Evolutionary conservation across 148 eudicot genomes (phyloP).

Genomic region (Bassia scoparia): DNA sequence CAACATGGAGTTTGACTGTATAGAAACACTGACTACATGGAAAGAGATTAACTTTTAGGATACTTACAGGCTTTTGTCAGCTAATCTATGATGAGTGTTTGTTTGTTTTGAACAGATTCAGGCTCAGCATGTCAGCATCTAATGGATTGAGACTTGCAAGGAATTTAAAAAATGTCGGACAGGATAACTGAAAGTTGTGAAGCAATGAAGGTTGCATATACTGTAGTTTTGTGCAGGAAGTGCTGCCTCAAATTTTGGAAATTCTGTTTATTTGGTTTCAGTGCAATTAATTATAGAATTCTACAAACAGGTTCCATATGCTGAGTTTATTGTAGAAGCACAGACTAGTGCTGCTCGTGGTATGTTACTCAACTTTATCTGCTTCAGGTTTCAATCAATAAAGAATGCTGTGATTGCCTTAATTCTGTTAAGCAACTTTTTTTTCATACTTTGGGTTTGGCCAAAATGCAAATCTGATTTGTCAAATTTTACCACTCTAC

Average conservation of each 20-base stretch:
- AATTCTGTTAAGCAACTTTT: neutral
- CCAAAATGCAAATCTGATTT: neutral
- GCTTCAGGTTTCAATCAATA: constrained; percentile 6
- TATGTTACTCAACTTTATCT: constrained; percentile 30
- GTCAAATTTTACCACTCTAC: neutral
- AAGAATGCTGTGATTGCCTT: neutral
- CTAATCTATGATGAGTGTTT: neutral
- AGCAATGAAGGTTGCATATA: constrained; percentile 56
- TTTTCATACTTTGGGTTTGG: neutral
- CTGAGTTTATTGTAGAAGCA: constrained; percentile 57
- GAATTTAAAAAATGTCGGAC: constrained; percentile 64
- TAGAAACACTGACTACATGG: neutral
- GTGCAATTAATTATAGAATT: neutral
- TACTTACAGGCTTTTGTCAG: neutral
- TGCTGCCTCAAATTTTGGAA: neutral
- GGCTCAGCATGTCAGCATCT: constrained; percentile 63
- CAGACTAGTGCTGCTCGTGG: constrained; percentile 68
- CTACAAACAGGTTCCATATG: constrained; percentile 51
- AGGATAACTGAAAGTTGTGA: constrained; percentile 58
- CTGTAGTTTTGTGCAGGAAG: constrained; percentile 9
- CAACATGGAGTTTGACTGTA: neutral
- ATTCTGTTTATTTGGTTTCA: neutral
- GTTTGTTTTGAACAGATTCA: constrained; percentile 50
- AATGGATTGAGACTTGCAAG: constrained; percentile 64
- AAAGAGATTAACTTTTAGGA: neutral